A percentile compares a stretch with the other conserved stretches of the same genome.
These are phyloP conservation scores for Hymenotorrendiella dingleyae DNA, from an alignment of 2,329 filamentous ascomycete species.

Conservation along the genomic window DNA sequence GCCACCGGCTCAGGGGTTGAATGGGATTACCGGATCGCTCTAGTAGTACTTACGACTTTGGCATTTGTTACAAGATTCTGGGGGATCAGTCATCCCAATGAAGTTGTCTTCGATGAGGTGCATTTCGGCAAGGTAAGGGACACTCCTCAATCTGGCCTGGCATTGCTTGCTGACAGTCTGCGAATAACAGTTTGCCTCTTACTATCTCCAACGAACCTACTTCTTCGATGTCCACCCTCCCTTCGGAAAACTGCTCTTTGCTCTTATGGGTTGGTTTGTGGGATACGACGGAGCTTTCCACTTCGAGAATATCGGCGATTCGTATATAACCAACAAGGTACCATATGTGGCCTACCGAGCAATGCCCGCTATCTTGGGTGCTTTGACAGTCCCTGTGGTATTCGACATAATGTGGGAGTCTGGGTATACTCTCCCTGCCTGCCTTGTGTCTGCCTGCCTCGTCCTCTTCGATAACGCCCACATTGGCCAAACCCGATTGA, in stretches of 20 bases:
- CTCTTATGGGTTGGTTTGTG: slow-evolving; percentile 93
- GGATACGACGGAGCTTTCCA: slow-evolving; percentile 96
- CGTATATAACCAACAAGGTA: slow-evolving; percentile 93
- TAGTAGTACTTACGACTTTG: slow-evolving; percentile 70
- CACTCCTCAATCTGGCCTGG: not conserved
- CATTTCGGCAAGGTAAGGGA: slow-evolving; percentile 92
- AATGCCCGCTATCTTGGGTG: slow-evolving; percentile 84
- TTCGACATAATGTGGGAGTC: slow-evolving; percentile 99
- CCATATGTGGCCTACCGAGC: slow-evolving; percentile 95
- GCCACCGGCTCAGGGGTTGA: slow-evolving; percentile 47
- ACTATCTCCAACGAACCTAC: slow-evolving; percentile 93
- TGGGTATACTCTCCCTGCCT: slow-evolving; percentile 91
- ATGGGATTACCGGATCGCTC: slow-evolving; percentile 76
- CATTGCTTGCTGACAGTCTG: slow-evolving; percentile 7
- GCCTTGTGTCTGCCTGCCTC: slow-evolving; percentile 76
- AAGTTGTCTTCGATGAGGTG: slow-evolving; percentile 98
- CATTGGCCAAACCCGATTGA: slow-evolving; percentile 91
- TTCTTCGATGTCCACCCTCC: slow-evolving; percentile 99
- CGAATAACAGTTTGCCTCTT: slow-evolving; percentile 58
- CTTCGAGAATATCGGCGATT: slow-evolving; percentile 99
- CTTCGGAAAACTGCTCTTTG: slow-evolving; percentile 96
- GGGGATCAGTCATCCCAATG: slow-evolving; percentile 89
- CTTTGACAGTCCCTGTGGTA: slow-evolving; percentile 86
- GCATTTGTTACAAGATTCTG: slow-evolving; percentile 93
- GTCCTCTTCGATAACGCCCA: slow-evolving; percentile 97